Base-by-base conservation (phyloP, 2,329 filamentous ascomycete species). In the Apiospora kogelbergensis region DNA sequence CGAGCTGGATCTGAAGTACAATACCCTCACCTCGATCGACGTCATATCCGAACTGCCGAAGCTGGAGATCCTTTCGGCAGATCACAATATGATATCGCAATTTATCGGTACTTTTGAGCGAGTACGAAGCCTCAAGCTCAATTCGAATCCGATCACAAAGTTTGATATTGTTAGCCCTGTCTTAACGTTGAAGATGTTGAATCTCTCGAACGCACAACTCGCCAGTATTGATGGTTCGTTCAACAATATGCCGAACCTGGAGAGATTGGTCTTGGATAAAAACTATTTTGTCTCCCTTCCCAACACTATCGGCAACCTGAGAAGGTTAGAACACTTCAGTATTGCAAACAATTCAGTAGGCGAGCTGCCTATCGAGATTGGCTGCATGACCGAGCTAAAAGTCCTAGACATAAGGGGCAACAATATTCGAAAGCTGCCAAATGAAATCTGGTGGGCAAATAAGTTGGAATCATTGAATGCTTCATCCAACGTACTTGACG, bases 271-370 rank as follows among this genome's bases (percentile, higher is more conserved):
- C 22, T 85, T 99, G 67, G 95, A 98, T 81, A 95, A 93, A 78
- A 99, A 99, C 76, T 97, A 98, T 78, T 97, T 99, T 74, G 94
- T 96, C 0, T 95, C 93, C 0, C 83, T 99, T 30, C 96, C 95
- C 0, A 87, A 89, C 68, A 91, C 97, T 71, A 93, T 99, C 70
- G 95, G 95, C 20, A 93, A 91, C 71, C 83, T 99, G 60, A 89
- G 89, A 72, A 93, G 90, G 73, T 84, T 99, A 40, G 95, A 98
- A 77, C 91, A 97, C 79, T 91, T 99, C 77, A 98, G 94, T 80
- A 94, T 98, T 72, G 94, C 95, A 46, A 93, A 95, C 79, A 99
- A 99, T 78, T 91, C 92, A 0, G 86, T 99, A 3, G 93, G 91
- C 70, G 90, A 93, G 73, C 83, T 99, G 40, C 96, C 96, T 4